Percentiles rank a stretch among this genome's conserved stretches.
Evolutionary conservation across 176 grass and related monocot species (phyloP).

Genomic region (Typha latifolia): DNA sequence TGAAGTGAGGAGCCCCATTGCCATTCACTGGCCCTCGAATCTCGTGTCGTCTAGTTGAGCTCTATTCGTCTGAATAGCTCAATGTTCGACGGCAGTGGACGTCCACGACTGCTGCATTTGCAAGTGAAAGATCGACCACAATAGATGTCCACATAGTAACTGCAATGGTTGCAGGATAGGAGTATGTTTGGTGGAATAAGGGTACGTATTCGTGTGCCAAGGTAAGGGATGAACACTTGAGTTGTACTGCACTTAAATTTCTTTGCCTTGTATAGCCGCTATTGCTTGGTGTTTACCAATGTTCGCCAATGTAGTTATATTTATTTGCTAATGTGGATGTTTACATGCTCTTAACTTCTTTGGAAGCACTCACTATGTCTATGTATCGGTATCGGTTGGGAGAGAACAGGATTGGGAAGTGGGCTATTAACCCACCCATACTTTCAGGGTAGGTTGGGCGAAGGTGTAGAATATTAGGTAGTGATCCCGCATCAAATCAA

Average conservation of each 20-base stretch:
- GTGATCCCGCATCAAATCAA: no score
- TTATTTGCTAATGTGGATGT: no score
- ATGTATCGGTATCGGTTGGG: no score
- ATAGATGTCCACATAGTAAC: not conserved
- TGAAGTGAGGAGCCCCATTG: slow-evolving; percentile 19
- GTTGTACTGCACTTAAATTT: not conserved
- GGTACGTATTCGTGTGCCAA: not conserved
- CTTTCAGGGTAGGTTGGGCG: no score
- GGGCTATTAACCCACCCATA: no score
- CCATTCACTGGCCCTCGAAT: not conserved
- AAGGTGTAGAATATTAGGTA: no score
- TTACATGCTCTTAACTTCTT: no score
- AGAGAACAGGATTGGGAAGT: no score
- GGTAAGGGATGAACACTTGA: not conserved
- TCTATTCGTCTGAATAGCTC: not conserved
- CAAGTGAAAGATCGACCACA: not conserved
- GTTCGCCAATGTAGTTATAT: no score
- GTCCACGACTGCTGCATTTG: not conserved
- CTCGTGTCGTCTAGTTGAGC: slow-evolving; percentile 20
- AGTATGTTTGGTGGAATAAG: not conserved
- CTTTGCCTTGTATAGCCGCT: no score
- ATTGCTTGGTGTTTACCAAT: no score
- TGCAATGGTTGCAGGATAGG: not conserved
- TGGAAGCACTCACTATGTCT: no score
- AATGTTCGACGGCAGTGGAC: not conserved